phyloP scores from a whole-genome alignment of 371 early-diverging fungal genomes.

The Cokeromyces recurvatus region DNA sequence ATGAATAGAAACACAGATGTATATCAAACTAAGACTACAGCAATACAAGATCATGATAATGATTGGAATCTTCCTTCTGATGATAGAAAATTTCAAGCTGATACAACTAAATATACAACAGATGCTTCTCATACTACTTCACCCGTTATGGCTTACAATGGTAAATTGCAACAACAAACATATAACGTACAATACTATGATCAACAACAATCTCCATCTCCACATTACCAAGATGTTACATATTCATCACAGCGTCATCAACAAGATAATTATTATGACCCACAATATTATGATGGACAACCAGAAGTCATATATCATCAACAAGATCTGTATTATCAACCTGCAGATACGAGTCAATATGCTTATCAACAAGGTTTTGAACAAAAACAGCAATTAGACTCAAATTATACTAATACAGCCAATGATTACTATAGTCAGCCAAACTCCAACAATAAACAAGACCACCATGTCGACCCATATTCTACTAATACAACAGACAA shows the following conservation, averaged over 20 bases:
- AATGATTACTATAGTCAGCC: too few relatives aligned
- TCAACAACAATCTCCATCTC: constrained; percentile 1
- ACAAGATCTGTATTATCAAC: too few relatives aligned
- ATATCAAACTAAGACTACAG: constrained; percentile 1
- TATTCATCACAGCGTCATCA: constrained; percentile 7
- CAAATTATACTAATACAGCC: too few relatives aligned
- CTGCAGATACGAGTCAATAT: too few relatives aligned
- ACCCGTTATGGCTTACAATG: constrained; percentile 14
- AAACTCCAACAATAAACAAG: too few relatives aligned
- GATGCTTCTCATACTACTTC: constrained; percentile 1
- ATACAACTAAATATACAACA: constrained; percentile 6
- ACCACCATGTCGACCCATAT: too few relatives aligned
- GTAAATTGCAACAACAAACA: constrained; percentile 1
- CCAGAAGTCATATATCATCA: too few relatives aligned
- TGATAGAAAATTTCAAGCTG: neutral
- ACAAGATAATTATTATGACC: constrained; percentile 7
- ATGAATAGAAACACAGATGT: neutral
- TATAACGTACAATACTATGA: constrained; percentile 10
- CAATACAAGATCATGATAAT: neutral
- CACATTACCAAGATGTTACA: constrained; percentile 1
- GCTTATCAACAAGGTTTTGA: too few relatives aligned
- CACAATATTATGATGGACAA: too few relatives aligned
- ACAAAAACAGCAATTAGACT: too few relatives aligned
- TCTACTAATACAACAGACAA: too few relatives aligned
- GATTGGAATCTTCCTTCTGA: neutral